A percentile compares a stretch with the other conserved stretches of the same genome.
phyloP scores from a whole-genome alignment of 164 flowering plant genomes.

The Platanus orientalis region DNA sequence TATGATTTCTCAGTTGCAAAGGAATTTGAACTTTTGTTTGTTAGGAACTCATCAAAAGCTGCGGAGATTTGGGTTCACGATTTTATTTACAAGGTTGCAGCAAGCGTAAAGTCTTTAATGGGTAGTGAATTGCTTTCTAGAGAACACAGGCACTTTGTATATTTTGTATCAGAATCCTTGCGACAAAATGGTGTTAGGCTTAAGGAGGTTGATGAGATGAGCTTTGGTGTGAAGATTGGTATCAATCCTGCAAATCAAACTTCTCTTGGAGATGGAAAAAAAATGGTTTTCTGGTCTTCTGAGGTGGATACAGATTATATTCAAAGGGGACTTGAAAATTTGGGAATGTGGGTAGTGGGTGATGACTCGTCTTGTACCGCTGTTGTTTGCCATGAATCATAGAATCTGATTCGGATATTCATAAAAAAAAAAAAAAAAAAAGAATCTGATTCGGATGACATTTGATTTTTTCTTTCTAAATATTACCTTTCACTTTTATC shows the following conservation, averaged over 20 bases:
- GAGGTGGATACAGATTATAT: conserved; percentile 27
- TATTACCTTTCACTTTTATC: no score
- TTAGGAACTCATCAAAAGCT: conserved; percentile 39
- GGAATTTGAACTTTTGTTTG: conserved; percentile 35
- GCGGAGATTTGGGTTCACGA: conserved; percentile 41
- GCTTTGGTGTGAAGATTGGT: conserved; percentile 28
- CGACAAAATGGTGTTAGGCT: conserved; percentile 34
- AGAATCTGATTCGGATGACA: no score
- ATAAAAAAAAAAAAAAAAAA: no score
- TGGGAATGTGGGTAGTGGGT: conserved; percentile 65
- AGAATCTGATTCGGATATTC: conserved; percentile 17
- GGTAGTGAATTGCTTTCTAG: conserved; percentile 14
- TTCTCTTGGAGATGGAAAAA: conserved; percentile 23
- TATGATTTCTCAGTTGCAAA: conserved; percentile 40
- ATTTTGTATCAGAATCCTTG: conserved; percentile 26
- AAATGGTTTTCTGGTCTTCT: conserved; percentile 55
- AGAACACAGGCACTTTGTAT: conserved; percentile 26
- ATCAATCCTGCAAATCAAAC: conserved; percentile 18
- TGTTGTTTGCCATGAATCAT: conserved; percentile 66
- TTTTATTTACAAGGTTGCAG: conserved; percentile 31
- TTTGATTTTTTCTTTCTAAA: no score
- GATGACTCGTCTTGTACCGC: conserved; percentile 67
- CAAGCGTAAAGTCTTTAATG: conserved; percentile 16
- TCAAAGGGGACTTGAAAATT: conserved; percentile 35
- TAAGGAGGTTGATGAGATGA: conserved; percentile 38